These are phyloP conservation scores for Geotrichum histeridarum DNA, from an alignment of 1,139 yeast genomes.

Conservation along the genomic window DNA sequence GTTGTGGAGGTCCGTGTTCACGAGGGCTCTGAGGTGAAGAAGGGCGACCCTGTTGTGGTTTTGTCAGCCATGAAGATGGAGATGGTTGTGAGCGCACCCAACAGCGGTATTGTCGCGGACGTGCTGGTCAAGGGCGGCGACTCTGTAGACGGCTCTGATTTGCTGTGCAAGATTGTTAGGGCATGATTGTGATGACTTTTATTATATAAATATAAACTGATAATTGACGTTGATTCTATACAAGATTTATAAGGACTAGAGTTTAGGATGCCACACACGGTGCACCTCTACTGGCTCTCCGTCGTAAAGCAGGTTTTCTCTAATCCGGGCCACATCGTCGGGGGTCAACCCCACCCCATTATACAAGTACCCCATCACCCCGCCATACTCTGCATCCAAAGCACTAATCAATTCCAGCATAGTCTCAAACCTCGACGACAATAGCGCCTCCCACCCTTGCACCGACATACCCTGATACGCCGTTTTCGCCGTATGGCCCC, in stretches of 20 bases:
- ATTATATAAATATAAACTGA: neutral
- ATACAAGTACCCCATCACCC: conserved; percentile 49
- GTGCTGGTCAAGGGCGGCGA: conserved; percentile 83
- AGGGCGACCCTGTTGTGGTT: conserved; percentile 94
- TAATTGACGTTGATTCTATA: neutral
- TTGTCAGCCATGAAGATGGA: conserved; percentile 99
- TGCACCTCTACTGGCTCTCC: conserved; percentile 16
- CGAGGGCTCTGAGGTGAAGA: conserved; percentile 81
- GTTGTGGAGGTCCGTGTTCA: conserved; percentile 90
- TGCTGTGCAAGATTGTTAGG: conserved; percentile 51
- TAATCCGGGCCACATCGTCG: conserved; percentile 49
- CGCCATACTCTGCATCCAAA: conserved; percentile 50
- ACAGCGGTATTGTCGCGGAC: conserved; percentile 74
- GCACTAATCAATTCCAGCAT: conserved; percentile 61
- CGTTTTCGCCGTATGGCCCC: conserved; percentile 3
- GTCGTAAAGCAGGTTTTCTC: conserved; percentile 38
- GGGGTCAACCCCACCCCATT: conserved; percentile 45
- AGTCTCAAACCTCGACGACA: conserved; percentile 65
- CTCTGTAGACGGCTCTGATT: conserved; percentile 88
- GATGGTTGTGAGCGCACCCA: conserved; percentile 94
- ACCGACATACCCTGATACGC: neutral
- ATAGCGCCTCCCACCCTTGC: conserved; percentile 53
- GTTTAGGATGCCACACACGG: neutral
- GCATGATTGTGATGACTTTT: conserved; percentile 6
- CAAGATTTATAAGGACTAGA: neutral